These are phyloP conservation scores for Eucalyptus sideroxylon DNA, from an alignment of 345 rosid genomes.

Conservation along the genomic window DNA sequence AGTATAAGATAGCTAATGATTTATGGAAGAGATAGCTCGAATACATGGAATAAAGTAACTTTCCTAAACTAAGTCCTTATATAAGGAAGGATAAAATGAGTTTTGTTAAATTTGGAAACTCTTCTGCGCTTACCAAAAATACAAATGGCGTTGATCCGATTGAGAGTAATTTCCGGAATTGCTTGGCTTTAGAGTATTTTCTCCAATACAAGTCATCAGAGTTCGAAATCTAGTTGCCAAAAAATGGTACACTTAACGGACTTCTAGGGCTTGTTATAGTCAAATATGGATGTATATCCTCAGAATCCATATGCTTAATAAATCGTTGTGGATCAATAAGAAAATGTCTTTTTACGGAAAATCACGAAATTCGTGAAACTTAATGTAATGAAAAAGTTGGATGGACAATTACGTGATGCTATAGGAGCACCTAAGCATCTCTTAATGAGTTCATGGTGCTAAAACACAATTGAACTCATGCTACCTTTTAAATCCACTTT, in stretches of 20 bases:
- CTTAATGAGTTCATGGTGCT: not conserved
- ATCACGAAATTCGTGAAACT: not conserved
- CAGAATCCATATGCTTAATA: not conserved
- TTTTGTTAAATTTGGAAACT: not conserved
- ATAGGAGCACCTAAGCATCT: not conserved
- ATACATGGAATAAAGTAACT: not conserved
- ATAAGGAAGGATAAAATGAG: not conserved
- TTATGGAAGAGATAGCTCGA: not conserved
- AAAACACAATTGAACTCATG: not conserved
- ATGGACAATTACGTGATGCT: not conserved
- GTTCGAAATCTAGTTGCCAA: not conserved
- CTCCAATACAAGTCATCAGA: not conserved
- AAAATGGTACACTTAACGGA: not conserved
- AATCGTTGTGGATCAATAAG: not conserved
- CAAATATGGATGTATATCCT: not conserved
- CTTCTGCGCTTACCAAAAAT: not conserved
- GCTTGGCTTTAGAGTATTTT: not conserved
- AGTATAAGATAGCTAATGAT: too few species aligned
- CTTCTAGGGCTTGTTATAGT: not conserved
- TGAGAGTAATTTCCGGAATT: not conserved
- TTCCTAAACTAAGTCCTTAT: too few species aligned
- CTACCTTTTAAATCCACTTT: not conserved
- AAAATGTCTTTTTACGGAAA: not conserved
- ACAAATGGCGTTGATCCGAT: too few species aligned
- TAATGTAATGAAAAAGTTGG: not conserved